Evolutionary conservation across 345 rosid genomes (phyloP), one percentile per base, ranked within the genome.

Genomic region (Citrus australasica): DNA sequence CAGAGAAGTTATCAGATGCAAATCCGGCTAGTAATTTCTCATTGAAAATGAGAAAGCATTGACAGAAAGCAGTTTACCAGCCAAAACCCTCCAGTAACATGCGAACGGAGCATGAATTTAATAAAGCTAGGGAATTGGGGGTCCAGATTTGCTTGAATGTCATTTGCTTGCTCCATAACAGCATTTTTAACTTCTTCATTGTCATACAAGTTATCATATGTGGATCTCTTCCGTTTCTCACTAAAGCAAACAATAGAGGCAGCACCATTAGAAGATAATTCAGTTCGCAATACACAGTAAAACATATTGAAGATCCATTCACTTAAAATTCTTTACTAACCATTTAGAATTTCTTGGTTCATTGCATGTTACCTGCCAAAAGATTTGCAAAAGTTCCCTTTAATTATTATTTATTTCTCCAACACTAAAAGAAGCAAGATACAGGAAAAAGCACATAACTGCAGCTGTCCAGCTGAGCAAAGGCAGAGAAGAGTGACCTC

Each of bases 41-140:
- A 32, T 25, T 69, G 24, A 72, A 77, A 71, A 51, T 56, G 8
- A 9, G 17, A 73, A 35, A 27, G 24, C 28, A 51, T 61, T 0
- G 30, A 56, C n/a, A 33, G 25, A 28, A 75, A 14, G 16, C 9
- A 13, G 38, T 79, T 33, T 82, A 92, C 94, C 90, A 90, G 82
- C 91, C 94, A 92, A 76, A 86, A 92, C 14, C 97, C 94, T 63
- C 87, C 75, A 42, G 89, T 78, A 5, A 87, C 90, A 2, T 89
- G 89, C 10, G 97, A 91, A 35, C 82, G 90, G 40, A 87, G 91
- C 92, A 91, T 85, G 14, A 72, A 71, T 81, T 91, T 90, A 53
- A 90, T 72, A 60, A 88, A 84, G 83, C 87, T 84, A 7, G 95
- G 97, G 70, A 82, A 85, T 40, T 85, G 76, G 48, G 84, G 77